Evolutionary conservation across 306 rosid genomes (phyloP).

Genomic region (Canavalia ensiformis): DNA sequence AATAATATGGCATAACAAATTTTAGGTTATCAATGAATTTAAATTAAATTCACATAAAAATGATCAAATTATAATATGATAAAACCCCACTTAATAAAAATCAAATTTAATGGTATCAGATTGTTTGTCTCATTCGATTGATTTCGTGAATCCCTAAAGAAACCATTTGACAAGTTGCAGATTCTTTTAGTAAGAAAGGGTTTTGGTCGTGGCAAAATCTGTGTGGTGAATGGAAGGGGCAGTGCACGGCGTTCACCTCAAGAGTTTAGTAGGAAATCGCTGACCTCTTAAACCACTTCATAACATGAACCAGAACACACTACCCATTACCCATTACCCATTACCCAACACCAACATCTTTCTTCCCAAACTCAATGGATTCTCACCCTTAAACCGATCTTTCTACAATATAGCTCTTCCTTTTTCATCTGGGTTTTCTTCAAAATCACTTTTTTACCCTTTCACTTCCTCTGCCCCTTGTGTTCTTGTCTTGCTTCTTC

Average conservation of each 20-base stretch:
- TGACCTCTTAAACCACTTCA: conserved; percentile 1
- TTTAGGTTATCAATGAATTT: no score
- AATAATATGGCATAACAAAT: no score
- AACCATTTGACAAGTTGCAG: not conserved
- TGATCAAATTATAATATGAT: no score
- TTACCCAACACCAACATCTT: not conserved
- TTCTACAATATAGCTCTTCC: not conserved
- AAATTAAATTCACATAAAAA: no score
- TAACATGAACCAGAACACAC: not conserved
- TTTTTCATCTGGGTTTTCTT: conserved; percentile 30
- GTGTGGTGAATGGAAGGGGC: conserved; percentile 19
- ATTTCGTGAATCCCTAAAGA: conserved; percentile 3
- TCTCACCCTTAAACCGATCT: conserved; percentile 47
- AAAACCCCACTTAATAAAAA: not conserved
- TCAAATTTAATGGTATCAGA: conserved; percentile 1
- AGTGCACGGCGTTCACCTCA: conserved; percentile 11
- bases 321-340: not conserved
- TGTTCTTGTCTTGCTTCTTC: conserved; percentile 27
- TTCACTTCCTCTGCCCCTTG: not conserved
- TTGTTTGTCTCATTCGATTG: conserved; percentile 13
- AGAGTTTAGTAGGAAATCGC: not conserved
- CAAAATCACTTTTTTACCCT: conserved; percentile 13
- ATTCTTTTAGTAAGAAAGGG: not conserved
- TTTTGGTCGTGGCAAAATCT: conserved; percentile 21
- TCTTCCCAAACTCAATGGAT: conserved; percentile 19